A percentile compares a stretch with the other conserved stretches of the same genome.
phyloP scores from a whole-genome alignment of 2,329 filamentous ascomycete species.

The Phoma sp. region DNA sequence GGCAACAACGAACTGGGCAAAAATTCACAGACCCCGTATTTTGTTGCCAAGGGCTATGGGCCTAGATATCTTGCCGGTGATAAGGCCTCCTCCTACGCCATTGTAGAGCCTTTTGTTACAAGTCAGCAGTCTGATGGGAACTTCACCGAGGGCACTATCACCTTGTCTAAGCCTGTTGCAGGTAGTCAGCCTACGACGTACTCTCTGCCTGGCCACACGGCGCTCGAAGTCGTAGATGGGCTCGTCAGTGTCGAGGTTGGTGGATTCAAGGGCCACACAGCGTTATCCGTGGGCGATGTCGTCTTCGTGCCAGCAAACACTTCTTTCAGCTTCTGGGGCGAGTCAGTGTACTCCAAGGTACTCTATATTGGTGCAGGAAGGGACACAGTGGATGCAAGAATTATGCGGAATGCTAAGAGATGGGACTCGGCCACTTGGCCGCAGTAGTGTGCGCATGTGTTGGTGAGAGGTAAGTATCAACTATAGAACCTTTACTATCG shows the following conservation, averaged over 20 bases:
- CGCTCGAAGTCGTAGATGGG: slow-evolving; percentile 51
- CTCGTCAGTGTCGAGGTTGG: slow-evolving; percentile 43
- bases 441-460: background rate
- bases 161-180: slow-evolving; percentile 40
- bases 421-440: slow-evolving; percentile 28
- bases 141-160: slow-evolving; percentile 55
- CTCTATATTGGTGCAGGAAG: slow-evolving; percentile 30
- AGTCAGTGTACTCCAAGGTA: slow-evolving; percentile 28
- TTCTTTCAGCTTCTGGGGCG: slow-evolving; percentile 43
- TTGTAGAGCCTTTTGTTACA: slow-evolving; percentile 54
- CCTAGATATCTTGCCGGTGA: slow-evolving; percentile 53
- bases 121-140: slow-evolving; percentile 48
- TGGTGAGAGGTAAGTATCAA: background rate
- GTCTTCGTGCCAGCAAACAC: slow-evolving; percentile 47
- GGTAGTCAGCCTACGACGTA: slow-evolving; percentile 28
- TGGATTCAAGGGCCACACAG: slow-evolving; percentile 33
- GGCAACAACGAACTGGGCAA: slow-evolving; percentile 44
- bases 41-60: slow-evolving; percentile 55
- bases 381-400: slow-evolving; percentile 25
- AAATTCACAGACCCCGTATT: slow-evolving; percentile 47
- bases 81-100: slow-evolving; percentile 44
- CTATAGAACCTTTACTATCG: background rate
- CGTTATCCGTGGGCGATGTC: slow-evolving; percentile 47
- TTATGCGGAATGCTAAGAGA: slow-evolving; percentile 16
- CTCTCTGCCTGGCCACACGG: slow-evolving; percentile 40